phyloP scores from a whole-genome alignment of 768 basidiomycete species.

The Lactarius quietus region DNA sequence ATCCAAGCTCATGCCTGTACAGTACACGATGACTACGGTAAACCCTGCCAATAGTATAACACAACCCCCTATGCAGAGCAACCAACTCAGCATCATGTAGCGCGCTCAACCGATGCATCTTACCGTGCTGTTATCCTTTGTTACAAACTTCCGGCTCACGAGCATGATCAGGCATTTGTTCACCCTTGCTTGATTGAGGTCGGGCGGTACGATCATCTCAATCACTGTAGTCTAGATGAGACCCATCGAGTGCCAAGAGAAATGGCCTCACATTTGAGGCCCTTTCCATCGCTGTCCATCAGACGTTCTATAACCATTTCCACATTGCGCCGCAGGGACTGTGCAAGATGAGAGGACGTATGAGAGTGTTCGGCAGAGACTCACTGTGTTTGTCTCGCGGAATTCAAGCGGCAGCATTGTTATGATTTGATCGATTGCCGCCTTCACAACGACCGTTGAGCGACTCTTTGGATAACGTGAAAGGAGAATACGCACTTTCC shows the following conservation, averaged over 20 bases:
- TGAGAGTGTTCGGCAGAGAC: conserved; percentile 30
- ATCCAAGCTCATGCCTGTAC: background rate
- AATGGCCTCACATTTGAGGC: conserved; percentile 54
- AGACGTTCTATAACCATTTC: conserved; percentile 77
- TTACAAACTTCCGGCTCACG: conserved; percentile 80
- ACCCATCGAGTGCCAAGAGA: background rate
- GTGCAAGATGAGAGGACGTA: conserved; percentile 10
- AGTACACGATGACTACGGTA: conserved; percentile 26
- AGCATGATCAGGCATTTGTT: conserved; percentile 93
- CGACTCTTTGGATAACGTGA: background rate
- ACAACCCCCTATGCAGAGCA: conserved; percentile 50
- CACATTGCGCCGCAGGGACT: conserved; percentile 74
- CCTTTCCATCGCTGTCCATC: conserved; percentile 57
- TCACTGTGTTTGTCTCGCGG: conserved; percentile 80
- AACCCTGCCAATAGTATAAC: conserved; percentile 67
- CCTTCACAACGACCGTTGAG: conserved; percentile 31
- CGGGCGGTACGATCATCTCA: conserved; percentile 73
- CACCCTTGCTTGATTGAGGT: conserved; percentile 84
- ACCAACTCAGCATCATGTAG: background rate
- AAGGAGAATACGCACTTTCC: conserved; percentile 47
- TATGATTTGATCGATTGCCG: conserved; percentile 67
- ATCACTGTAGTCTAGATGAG: conserved; percentile 46
- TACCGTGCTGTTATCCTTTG: conserved; percentile 57
- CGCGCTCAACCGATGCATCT: background rate
- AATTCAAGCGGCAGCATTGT: conserved; percentile 84